phyloP scores from a whole-genome alignment of 192 early-diverging fungal species.

The Jimgerdemannia flammicorona region DNA sequence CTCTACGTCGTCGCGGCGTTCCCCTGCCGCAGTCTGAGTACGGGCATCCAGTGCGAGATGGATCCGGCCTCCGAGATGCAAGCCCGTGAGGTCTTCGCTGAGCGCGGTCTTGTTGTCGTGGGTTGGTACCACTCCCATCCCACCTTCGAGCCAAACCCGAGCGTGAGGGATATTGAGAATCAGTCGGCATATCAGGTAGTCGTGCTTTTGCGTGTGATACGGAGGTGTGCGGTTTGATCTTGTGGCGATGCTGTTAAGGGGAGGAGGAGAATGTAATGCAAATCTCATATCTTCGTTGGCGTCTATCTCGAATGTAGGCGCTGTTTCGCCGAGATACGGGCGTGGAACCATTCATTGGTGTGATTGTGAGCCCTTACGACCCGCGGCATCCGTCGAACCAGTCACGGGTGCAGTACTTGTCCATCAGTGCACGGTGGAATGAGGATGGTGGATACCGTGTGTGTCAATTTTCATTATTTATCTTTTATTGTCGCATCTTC shows the following conservation, averaged over 20 bases:
- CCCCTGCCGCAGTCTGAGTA: constrained; percentile 80
- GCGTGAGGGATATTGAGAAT: constrained; percentile 87
- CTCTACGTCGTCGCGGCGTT: constrained; percentile 66
- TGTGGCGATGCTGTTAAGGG: no score
- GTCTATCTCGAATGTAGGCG: constrained; percentile 15
- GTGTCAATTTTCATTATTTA: constrained; percentile 8
- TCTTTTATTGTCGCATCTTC: constrained; percentile 9
- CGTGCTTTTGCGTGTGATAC: background rate
- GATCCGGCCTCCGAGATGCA: constrained; percentile 84
- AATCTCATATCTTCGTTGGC: no score
- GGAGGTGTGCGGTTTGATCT: no score
- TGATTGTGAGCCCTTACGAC: constrained; percentile 84
- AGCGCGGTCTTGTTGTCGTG: constrained; percentile 60
- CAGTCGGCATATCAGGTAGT: constrained; percentile 80
- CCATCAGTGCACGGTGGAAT: constrained; percentile 52
- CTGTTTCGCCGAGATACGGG: constrained; percentile 62
- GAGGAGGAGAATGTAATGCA: no score
- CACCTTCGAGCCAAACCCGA: constrained; percentile 86
- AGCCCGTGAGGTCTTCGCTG: constrained; percentile 71
- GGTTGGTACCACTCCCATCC: constrained; percentile 99
- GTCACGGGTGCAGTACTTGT: constrained; percentile 57
- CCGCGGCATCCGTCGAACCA: constrained; percentile 42
- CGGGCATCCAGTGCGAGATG: constrained; percentile 92
- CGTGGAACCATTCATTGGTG: constrained; percentile 86
- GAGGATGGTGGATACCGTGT: constrained; percentile 50